A percentile compares a stretch with the other conserved stretches of the same genome.
These are phyloP conservation scores for Epichloe amarillans DNA, from an alignment of 2,329 filamentous ascomycete species.

Conservation along the genomic window DNA sequence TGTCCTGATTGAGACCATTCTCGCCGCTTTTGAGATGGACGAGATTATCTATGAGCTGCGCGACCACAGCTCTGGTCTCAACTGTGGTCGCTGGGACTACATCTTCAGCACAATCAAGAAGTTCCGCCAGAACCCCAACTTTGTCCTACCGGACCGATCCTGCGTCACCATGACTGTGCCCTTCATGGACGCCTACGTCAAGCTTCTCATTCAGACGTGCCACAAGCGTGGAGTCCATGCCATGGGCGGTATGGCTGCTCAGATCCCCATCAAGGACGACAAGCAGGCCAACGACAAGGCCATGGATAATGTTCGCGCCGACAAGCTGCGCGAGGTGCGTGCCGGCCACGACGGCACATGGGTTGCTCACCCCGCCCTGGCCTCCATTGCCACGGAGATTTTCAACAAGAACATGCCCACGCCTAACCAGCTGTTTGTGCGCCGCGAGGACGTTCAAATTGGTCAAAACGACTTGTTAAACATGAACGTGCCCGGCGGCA, in stretches of 20 bases:
- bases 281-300: constrained; percentile 80
- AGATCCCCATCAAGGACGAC: constrained; percentile 97
- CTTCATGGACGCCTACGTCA: constrained; percentile 95
- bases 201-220: constrained; percentile 95
- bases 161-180: constrained; percentile 94
- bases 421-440: constrained; percentile 86
- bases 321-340: constrained; percentile 91
- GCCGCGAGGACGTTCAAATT: constrained; percentile 79
- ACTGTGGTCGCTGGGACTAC: constrained; percentile 99
- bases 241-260: constrained; percentile 97
- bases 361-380: constrained; percentile 93
- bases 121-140: constrained; percentile 88
- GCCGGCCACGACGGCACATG: constrained; percentile 94
- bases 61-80: constrained; percentile 89
- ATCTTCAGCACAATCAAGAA: constrained; percentile 99
- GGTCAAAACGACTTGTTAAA: constrained; percentile 84
- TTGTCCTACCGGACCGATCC: constrained; percentile 83
- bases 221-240: constrained; percentile 94
- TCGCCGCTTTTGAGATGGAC: constrained; percentile 98
- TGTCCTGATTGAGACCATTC: constrained; percentile 94
- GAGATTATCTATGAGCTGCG: constrained; percentile 99
- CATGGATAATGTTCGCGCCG: constrained; percentile 83
- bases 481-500: constrained; percentile 88
- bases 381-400: constrained; percentile 73
- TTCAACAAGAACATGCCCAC: constrained; percentile 99